phyloP scores from a whole-genome alignment of 2,329 filamentous ascomycete genomes.

The Neonectria coccinea region DNA sequence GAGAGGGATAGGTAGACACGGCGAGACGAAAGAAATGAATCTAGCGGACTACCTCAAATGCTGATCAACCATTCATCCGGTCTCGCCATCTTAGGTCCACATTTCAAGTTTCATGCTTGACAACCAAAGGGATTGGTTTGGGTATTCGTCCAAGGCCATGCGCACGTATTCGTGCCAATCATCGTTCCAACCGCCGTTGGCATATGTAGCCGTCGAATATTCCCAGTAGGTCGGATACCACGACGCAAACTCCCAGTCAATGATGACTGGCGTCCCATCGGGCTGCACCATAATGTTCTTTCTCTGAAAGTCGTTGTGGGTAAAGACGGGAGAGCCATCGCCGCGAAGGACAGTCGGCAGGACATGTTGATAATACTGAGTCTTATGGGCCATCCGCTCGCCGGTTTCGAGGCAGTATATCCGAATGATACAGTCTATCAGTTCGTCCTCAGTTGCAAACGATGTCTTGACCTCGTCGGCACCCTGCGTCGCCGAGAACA shows the following conservation, averaged over 20 bases:
- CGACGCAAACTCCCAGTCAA: conserved; percentile 41
- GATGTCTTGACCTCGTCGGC: conserved; percentile 25
- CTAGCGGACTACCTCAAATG: no score
- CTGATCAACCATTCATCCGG: no score
- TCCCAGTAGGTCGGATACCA: conserved; percentile 44
- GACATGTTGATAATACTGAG: conserved; percentile 23
- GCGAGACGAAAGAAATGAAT: no score
- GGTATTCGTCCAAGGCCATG: conserved; percentile 35
- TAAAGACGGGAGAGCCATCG: conserved; percentile 30
- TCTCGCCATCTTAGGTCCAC: no score
- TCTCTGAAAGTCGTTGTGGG: conserved; percentile 39
- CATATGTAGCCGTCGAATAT: conserved; percentile 34
- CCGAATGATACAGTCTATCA: conserved; percentile 29
- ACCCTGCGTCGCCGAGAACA: conserved; percentile 29
- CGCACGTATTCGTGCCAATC: conserved; percentile 40
- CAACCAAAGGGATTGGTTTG: conserved; percentile 31
- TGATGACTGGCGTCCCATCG: conserved; percentile 29
- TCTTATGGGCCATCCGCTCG: conserved; percentile 20
- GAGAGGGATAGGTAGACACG: no score
- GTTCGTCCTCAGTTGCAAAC: conserved; percentile 11
- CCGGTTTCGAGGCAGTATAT: conserved; percentile 30
- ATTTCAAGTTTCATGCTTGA: no score
- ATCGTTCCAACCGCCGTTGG: conserved; percentile 34
- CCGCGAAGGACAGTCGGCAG: conserved; percentile 23
- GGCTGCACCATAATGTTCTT: conserved; percentile 37